These are phyloP conservation scores for Drechslerella dactyloides DNA, from an alignment of 2,329 filamentous ascomycete genomes.

Conservation along the genomic window DNA sequence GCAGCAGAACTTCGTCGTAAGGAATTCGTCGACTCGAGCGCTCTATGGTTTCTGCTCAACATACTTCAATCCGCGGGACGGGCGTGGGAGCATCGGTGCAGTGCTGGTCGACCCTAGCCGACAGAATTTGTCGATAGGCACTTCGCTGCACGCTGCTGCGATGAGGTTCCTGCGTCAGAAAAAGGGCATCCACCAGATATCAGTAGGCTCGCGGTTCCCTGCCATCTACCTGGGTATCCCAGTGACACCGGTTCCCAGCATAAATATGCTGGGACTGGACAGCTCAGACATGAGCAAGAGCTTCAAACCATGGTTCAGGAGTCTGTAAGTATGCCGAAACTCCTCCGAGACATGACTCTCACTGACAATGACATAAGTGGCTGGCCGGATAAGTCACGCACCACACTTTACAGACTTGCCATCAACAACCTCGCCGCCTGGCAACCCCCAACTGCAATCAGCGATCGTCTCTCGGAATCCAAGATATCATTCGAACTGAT, in stretches of 20 bases:
- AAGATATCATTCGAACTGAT: constrained; percentile 41
- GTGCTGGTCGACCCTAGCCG: constrained; percentile 89
- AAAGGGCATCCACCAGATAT: constrained; percentile 74
- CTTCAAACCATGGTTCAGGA: constrained; percentile 45
- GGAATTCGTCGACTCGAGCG: constrained; percentile 53
- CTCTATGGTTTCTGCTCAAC: constrained; percentile 55
- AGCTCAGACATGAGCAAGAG: constrained; percentile 21
- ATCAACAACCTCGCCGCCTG: constrained; percentile 31
- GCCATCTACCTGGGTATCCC: constrained; percentile 32
- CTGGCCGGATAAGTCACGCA: constrained; percentile 29
- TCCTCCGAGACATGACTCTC: background rate
- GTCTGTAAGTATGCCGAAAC: constrained; percentile 26
- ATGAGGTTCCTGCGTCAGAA: constrained; percentile 75
- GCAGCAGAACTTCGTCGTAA: constrained; percentile 55
- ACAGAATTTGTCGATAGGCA: constrained; percentile 85
- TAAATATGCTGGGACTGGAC: constrained; percentile 34
- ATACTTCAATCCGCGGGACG: constrained; percentile 66
- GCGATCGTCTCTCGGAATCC: constrained; percentile 32
- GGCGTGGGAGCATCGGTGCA: constrained; percentile 77
- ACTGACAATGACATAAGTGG: constrained; percentile 24
- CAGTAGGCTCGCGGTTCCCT: constrained; percentile 77
- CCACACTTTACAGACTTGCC: constrained; percentile 26
- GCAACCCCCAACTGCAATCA: constrained; percentile 28
- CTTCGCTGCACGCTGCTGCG: constrained; percentile 84
- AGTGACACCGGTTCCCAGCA: constrained; percentile 22